A percentile compares a stretch with the other conserved stretches of the same genome.
Evolutionary conservation across 495 filamentous ascomycete genomes (phyloP).

Genomic region (Aspergillus cavernicola): DNA sequence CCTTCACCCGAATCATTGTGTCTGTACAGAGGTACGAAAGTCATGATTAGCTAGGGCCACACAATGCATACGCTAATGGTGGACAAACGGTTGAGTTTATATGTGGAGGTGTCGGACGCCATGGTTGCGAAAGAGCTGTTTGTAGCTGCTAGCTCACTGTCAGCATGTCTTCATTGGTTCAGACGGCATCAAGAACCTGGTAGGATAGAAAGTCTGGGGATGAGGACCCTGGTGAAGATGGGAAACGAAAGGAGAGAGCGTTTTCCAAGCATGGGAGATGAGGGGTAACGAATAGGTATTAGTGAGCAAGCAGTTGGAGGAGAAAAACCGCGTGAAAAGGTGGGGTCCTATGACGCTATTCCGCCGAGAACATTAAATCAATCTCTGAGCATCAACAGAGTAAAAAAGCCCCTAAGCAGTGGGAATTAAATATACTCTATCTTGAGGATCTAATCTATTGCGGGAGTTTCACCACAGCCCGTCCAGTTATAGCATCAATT

Average conservation of each 20-base stretch:
- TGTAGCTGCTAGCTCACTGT: constrained; percentile 12
- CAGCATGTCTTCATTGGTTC: constrained; percentile 7
- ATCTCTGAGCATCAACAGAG: too few species aligned
- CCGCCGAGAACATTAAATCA: not conserved
- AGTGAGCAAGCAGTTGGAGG: constrained; percentile 17
- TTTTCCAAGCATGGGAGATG: constrained; percentile 21
- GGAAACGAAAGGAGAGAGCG: constrained; percentile 16
- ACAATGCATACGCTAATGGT: not conserved
- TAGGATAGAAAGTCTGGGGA: constrained; percentile 18
- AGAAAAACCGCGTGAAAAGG: constrained; percentile 10
- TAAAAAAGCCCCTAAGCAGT: too few species aligned
- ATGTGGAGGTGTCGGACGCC: constrained; percentile 74
- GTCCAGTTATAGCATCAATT: constrained; percentile 20
- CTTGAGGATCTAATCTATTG: constrained; percentile 1
- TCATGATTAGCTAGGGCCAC: constrained; percentile 1
- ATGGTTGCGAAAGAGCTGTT: constrained; percentile 54
- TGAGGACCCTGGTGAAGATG: constrained; percentile 27
- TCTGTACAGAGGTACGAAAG: constrained; percentile 23
- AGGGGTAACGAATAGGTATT: constrained; percentile 3
- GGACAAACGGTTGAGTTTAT: constrained; percentile 80
- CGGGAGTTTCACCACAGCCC: constrained; percentile 25
- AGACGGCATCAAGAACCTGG: constrained; percentile 14
- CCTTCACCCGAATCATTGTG: constrained; percentile 86
- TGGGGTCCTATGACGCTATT: constrained; percentile 22
- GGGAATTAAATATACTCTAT: not conserved